Evolutionary conservation across 805 yeast species (phyloP).

Genomic region (Zygotorulaspora chibaensis): DNA sequence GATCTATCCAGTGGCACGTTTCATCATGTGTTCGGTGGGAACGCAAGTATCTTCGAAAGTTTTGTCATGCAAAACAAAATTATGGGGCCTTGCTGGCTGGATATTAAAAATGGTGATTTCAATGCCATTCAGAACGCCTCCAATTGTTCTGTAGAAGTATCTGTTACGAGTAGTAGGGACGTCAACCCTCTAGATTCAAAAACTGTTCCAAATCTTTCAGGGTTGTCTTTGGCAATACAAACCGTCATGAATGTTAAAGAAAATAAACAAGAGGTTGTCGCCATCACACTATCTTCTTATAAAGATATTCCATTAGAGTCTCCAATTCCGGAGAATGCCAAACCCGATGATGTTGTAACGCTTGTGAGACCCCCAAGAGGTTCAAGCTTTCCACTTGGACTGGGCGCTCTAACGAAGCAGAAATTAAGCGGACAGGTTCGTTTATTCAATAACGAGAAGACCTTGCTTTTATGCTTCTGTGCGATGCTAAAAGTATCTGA

Average conservation of each 20-base stretch:
- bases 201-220: slow-evolving; percentile 62
- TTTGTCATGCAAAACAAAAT: slow-evolving; percentile 77
- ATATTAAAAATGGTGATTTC: slow-evolving; percentile 62
- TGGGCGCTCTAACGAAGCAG: slow-evolving; percentile 56
- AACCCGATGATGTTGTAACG: slow-evolving; percentile 62
- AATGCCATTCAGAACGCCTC: slow-evolving; percentile 56
- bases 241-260: slow-evolving; percentile 70
- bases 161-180: slow-evolving; percentile 45
- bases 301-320: slow-evolving; percentile 68
- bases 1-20: slow-evolving; percentile 74
- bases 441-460: slow-evolving; percentile 66
- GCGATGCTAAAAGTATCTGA: slow-evolving; percentile 71
- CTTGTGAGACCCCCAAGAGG: slow-evolving; percentile 74
- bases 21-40: slow-evolving; percentile 73
- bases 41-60: slow-evolving; percentile 70
- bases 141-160: slow-evolving; percentile 75
- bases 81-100: slow-evolving; percentile 98
- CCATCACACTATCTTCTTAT: slow-evolving; percentile 73
- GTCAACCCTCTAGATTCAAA: slow-evolving; percentile 46
- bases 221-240: slow-evolving; percentile 73
- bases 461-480: slow-evolving; percentile 67
- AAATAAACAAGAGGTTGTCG: slow-evolving; percentile 81
- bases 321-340: slow-evolving; percentile 56
- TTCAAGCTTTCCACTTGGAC: slow-evolving; percentile 70
- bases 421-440: slow-evolving; percentile 44